Base-by-base conservation (phyloP, 345 rosid species). In the Pseudoturritis turrita region DNA sequence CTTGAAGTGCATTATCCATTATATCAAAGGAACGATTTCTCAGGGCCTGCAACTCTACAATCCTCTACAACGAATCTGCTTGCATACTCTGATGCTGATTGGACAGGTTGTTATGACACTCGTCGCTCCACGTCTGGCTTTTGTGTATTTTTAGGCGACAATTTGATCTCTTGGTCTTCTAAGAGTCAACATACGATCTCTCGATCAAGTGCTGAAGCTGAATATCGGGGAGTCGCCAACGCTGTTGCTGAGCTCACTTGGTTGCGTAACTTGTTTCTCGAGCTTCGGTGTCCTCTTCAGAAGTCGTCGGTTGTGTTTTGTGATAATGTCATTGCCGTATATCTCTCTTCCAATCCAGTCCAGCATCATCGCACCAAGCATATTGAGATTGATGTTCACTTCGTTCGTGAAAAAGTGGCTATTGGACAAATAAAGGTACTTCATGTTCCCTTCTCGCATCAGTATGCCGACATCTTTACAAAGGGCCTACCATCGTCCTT, bases 51-150 rank as follows among this genome's bases (percentile, higher is more conserved):
- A 19, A 15, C 2, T 14, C 4, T 0, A 0, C 0, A 2, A 0
- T 4, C 1, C 0, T 1, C 3, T 7, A 0, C 6, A 0, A 21
- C 21, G 12, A 4, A 18, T 0, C 11, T 17, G 0, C 7, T 18
- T 0, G 65, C 50, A 0, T 60, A 60, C 4, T 13, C 65, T 0
- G 49, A 60, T 2, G 50, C 65, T 0, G 50, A 60, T 4, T 58
- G 46, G 63, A 31, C 46, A 0, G 63, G 46, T 0, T 58, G 31
- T 2, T 31, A 46, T 0, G 10, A 11, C 2, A 37, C 65, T 0
- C 2, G 49, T 0, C 19, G 47, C 0, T 60, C 65, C 0, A 60
- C 65, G 0, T 60, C 50, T 0, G 65, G 50, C 0, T 60, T 39
- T 2, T 39, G 50, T 2, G 14, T 40, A 0, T 40, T 13, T 4